Percentiles rank a stretch among this genome's conserved stretches.
These are phyloP conservation scores for Eucalyptus polybractea DNA, from an alignment of 345 rosid genomes.

Conservation along the genomic window DNA sequence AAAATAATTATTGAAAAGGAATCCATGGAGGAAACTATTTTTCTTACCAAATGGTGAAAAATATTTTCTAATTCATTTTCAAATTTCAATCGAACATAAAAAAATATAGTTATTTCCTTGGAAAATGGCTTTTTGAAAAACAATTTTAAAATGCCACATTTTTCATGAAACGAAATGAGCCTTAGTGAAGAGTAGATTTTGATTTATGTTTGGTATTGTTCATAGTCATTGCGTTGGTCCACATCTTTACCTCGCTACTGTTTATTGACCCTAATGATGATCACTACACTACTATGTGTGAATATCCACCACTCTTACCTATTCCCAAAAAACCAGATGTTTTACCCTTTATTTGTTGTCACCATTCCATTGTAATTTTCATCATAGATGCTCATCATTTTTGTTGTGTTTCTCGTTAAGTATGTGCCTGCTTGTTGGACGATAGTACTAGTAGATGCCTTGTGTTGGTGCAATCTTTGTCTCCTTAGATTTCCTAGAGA, in stretches of 20 bases:
- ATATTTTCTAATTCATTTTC: too few species aligned
- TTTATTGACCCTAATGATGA: not conserved
- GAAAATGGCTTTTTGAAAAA: too few species aligned
- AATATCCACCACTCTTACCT: not conserved
- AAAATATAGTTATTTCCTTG: too few species aligned
- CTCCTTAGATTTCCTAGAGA: not conserved
- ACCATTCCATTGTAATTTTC: not conserved
- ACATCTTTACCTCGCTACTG: not conserved
- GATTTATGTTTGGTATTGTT: not conserved
- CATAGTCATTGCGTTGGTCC: not conserved
- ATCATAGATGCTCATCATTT: not conserved
- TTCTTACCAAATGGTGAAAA: too few species aligned
- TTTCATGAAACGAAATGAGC: fast-evolving
- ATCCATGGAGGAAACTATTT: too few species aligned
- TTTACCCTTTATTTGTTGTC: not conserved
- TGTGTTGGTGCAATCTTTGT: not conserved
- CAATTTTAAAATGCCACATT: too few species aligned
- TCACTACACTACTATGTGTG: not conserved
- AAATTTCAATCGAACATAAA: too few species aligned
- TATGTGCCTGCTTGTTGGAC: not conserved
- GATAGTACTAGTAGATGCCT: not conserved
- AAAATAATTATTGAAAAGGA: too few species aligned
- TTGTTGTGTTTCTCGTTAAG: not conserved
- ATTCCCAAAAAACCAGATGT: not conserved
- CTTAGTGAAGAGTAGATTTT: not conserved